phyloP scores from a whole-genome alignment of 129 eudicot species.

The Solidago caesia region DNA sequence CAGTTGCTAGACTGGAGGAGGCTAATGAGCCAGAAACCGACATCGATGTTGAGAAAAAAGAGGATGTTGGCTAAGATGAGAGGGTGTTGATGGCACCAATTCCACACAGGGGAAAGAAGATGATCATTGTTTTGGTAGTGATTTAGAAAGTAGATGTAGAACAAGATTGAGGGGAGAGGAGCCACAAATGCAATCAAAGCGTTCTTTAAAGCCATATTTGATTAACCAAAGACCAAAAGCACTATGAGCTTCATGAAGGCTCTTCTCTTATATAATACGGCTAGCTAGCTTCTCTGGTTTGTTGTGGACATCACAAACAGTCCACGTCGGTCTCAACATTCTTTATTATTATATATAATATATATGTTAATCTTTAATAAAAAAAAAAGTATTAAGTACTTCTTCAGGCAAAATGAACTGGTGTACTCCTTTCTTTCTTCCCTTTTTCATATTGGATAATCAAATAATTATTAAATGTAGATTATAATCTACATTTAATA shows the following conservation, averaged over 20 bases:
- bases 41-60: slow-evolving; percentile 77
- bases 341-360: not conserved
- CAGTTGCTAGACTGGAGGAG: slow-evolving; percentile 82
- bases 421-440: no score
- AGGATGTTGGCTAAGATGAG: slow-evolving; percentile 62
- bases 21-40: slow-evolving; percentile 79
- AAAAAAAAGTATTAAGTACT: not conserved
- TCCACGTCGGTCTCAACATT: slow-evolving; percentile 8
- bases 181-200: slow-evolving; percentile 52
- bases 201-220: slow-evolving; percentile 48
- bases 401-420: no score
- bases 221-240: slow-evolving; percentile 12
- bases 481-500: no score
- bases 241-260: not conserved
- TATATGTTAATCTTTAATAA: not conserved
- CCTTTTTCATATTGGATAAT: no score
- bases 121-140: slow-evolving; percentile 27
- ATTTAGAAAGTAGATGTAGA: slow-evolving; percentile 55
- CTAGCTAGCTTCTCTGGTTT: slow-evolving; percentile 6
- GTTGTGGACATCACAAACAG: slow-evolving; percentile 18
- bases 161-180: slow-evolving; percentile 75
- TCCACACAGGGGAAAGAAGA: slow-evolving; percentile 48
- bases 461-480: no score
- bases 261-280: slow-evolving; percentile 24
- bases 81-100: slow-evolving; percentile 73